Conservation (phyloP, 1,284 basidiomycete species). For the Laetiporus sulphureus region DNA sequence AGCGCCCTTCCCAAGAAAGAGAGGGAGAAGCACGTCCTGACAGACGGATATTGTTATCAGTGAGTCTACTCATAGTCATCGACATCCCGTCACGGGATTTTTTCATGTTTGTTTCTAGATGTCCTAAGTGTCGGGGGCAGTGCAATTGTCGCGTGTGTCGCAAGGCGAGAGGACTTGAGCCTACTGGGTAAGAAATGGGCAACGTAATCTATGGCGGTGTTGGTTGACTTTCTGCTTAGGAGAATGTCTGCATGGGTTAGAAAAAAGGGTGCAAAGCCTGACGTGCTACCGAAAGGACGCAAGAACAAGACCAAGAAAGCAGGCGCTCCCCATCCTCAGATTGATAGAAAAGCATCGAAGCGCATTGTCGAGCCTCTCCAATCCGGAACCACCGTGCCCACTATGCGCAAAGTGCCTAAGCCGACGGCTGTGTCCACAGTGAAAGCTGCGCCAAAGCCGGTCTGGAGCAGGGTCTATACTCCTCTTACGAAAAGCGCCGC, state of each 20-base stretch:
- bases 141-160: conserved; percentile 65
- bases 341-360: too few species aligned
- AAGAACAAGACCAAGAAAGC: too few species aligned
- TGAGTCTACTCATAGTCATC: conserved; percentile 26
- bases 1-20: conserved; percentile 15
- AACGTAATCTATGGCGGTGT: too few species aligned
- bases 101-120: conserved; percentile 34
- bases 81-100: too few species aligned
- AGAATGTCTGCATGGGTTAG: too few species aligned
- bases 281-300: too few species aligned
- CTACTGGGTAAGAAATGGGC: conserved; percentile 55
- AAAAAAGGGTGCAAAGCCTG: too few species aligned
- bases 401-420: too few species aligned
- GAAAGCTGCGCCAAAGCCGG: conserved; percentile 18
- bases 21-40: conserved; percentile 30
- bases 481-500: conserved; percentile 39
- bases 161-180: conserved; percentile 51
- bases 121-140: conserved; percentile 55
- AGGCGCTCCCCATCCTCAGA: too few species aligned
- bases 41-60: conserved; percentile 46
- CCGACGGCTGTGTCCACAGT: conserved; percentile 9
- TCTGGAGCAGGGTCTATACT: conserved; percentile 46
- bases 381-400: too few species aligned
- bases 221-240: too few species aligned
- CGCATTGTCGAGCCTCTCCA: too few species aligned